Base-by-base conservation (phyloP, 1,284 basidiomycete species). In the Cryptococcus jaspeensis region DNA sequence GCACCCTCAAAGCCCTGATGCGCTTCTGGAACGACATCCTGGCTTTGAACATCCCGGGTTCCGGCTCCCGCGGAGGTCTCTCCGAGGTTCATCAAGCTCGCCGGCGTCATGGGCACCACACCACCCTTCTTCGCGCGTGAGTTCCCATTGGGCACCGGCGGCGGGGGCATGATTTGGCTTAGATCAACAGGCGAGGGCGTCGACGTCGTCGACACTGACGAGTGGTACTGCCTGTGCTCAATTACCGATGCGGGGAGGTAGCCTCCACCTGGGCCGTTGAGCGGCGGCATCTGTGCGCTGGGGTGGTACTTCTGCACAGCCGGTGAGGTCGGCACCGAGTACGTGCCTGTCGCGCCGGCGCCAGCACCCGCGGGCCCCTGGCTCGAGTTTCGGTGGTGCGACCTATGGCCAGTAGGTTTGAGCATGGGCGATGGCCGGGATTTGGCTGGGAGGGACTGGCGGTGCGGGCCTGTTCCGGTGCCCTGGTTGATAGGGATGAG, bases 181-280 rank as follows among this genome's bases (percentile, higher is more conserved):
- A 90, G 74, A 73, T 92, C 90, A 1, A 92, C 88, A 1, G 90
- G 89, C 1, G 88, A 90, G 0, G 90, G 88, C 0, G 87, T 87
- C 69, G 68, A 71, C 12, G 66, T 56, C 5, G 66, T 60, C 20
- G 67, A 69, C 18, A 43, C 43, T 5, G 62, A 62, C 15, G 50
- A 52, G 35, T 32, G 63, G 1, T 67, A 60, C 13, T 64, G 61
- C 16, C 67, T 58, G 44, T 72, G 67, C 13, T 50, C n/a, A 42
- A 74, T 70, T 42, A 74, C 69, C 2, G 69, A 71, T 0, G 72
- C 65, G 2, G 73, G 73, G 0, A 75, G 62, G 44, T 65, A 70
- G 6, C 65, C 64, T 45, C 64, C 56, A 7, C 62, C 64, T n/a
- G 52, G 52, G n/a, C 41, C 32, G 20, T 40, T 50, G 16, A 50